Conservation (phyloP, 805 yeast genomes). For the Metschnikowia matae region DNA sequence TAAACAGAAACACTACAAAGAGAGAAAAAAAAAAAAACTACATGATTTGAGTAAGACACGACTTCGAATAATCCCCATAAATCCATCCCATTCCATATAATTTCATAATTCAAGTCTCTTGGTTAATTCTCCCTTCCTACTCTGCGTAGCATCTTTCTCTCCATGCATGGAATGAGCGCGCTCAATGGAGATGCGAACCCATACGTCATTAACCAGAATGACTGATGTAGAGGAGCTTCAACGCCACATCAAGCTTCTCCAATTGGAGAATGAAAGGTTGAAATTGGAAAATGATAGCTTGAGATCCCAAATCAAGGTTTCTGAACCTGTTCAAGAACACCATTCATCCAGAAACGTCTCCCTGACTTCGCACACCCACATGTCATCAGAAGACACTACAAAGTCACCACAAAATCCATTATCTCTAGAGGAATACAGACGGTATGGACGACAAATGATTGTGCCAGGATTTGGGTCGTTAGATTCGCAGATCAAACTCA, state of each 20-base stretch:
- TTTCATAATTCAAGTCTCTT: too few relatives aligned
- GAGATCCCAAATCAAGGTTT: slow-evolving; percentile 12
- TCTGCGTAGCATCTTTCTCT: too few relatives aligned
- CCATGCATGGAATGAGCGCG: too few relatives aligned
- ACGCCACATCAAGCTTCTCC: slow-evolving; percentile 19
- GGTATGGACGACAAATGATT: slow-evolving; percentile 95
- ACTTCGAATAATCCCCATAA: too few relatives aligned
- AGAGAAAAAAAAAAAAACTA: too few relatives aligned
- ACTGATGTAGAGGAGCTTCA: slow-evolving; percentile 20
- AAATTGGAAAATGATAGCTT: not conserved
- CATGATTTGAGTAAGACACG: too few relatives aligned
- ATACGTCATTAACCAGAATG: not conserved
- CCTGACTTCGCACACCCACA: too few relatives aligned
- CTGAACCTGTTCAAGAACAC: not conserved
- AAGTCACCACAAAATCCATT: slow-evolving; percentile 10
- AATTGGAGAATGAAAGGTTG: slow-evolving; percentile 17
- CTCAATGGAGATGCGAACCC: not conserved
- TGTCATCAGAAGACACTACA: too few relatives aligned
- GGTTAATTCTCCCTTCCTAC: too few relatives aligned
- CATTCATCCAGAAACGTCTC: not conserved
- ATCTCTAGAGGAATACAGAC: slow-evolving; percentile 61
- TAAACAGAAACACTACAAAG: too few relatives aligned
- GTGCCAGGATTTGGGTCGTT: slow-evolving; percentile 71
- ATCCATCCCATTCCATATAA: too few relatives aligned
- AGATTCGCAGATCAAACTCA: slow-evolving; percentile 52